These are phyloP conservation scores for Citrus reticulata DNA, from an alignment of 345 rosid genomes.

Conservation along the genomic window DNA sequence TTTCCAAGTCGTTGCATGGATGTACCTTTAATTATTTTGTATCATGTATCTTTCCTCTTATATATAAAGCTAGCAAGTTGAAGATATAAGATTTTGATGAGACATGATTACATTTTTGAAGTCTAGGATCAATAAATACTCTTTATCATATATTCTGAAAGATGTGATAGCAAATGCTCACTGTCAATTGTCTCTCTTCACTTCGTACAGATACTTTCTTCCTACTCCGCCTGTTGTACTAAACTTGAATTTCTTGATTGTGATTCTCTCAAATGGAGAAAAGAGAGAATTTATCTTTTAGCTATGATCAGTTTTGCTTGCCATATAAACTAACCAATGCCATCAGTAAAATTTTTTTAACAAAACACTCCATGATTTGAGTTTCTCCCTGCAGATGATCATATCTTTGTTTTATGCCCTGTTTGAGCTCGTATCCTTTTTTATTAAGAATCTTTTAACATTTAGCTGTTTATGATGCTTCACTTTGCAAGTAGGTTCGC, in stretches of 20 bases:
- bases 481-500: slow-evolving; percentile 48
- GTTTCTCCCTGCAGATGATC: too few relatives aligned
- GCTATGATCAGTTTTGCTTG: neutral
- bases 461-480: slow-evolving; percentile 11
- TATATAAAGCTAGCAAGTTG: neutral
- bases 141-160: neutral
- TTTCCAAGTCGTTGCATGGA: neutral
- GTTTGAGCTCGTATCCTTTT: too few relatives aligned
- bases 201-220: neutral
- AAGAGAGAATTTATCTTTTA: neutral
- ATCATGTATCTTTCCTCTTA: neutral
- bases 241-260: neutral
- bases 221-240: neutral
- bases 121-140: neutral
- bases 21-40: neutral
- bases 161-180: neutral
- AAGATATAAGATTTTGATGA: neutral
- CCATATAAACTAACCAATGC: neutral
- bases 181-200: neutral
- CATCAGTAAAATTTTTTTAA: too few relatives aligned
- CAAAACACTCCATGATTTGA: too few relatives aligned
- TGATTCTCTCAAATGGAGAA: neutral
- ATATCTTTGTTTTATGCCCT: too few relatives aligned
- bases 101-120: neutral
- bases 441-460: too few relatives aligned